Evolutionary conservation across 139 green algal species (phyloP).

Genomic region (Chlorella sp.): DNA sequence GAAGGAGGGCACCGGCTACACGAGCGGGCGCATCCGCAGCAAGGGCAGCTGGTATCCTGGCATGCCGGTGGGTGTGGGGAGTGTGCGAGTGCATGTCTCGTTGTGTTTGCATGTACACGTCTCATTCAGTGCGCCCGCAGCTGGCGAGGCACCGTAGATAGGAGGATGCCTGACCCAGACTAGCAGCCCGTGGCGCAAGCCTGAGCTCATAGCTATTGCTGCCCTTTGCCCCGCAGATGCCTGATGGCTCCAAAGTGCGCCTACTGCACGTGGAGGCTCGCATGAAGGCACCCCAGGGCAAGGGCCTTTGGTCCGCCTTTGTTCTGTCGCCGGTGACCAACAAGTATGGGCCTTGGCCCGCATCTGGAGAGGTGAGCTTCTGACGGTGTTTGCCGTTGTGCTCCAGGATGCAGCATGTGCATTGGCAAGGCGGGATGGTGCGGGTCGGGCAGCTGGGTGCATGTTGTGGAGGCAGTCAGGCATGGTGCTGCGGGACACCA

Average conservation of each 20-base stretch:
- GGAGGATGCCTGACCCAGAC: too few relatives aligned
- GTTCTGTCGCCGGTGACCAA: background rate
- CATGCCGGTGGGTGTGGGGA: background rate
- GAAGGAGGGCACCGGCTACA: background rate
- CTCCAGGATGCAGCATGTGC: too few relatives aligned
- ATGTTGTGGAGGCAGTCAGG: too few relatives aligned
- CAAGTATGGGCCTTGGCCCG: background rate
- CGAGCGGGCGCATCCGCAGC: background rate
- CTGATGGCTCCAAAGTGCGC: background rate
- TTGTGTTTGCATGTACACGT: too few relatives aligned
- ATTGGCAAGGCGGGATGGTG: too few relatives aligned
- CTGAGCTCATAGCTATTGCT: background rate
- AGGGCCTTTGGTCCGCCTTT: background rate
- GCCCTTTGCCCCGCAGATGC: background rate
- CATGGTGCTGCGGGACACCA: too few relatives aligned
- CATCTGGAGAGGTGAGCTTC: background rate
- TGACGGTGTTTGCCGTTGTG: too few relatives aligned
- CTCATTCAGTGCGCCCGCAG: too few relatives aligned
- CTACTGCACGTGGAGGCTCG: background rate
- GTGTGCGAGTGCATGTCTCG: background rate
- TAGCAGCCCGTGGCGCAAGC: too few relatives aligned
- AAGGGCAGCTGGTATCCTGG: background rate
- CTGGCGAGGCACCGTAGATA: too few relatives aligned
- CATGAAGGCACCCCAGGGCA: background rate
- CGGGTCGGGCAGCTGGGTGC: too few relatives aligned